These are phyloP conservation scores for Lentinus tigrinus DNA, from an alignment of 768 basidiomycete species.

Conservation along the genomic window DNA sequence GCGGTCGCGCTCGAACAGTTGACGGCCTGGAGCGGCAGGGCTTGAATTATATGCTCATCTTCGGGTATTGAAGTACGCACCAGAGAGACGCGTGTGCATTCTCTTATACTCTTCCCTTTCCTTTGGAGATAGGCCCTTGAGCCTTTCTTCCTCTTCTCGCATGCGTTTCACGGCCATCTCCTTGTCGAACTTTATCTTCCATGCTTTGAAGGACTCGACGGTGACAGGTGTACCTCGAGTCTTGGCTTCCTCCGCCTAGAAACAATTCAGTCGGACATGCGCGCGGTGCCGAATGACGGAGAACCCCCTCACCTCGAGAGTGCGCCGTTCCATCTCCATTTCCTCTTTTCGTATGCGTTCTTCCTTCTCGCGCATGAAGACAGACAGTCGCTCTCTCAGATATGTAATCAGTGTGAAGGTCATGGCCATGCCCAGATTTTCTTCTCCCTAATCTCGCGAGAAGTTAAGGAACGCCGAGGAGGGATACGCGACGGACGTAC, in stretches of 20 bases:
- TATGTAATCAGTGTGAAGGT: constrained; percentile 91
- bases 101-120: constrained; percentile 85
- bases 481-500: constrained; percentile 37
- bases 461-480: too few relatives aligned
- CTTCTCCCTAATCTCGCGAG: constrained; percentile 55
- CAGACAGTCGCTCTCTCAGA: constrained; percentile 73
- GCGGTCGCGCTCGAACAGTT: constrained; percentile 85
- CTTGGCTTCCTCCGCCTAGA: constrained; percentile 81
- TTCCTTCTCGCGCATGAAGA: constrained; percentile 57
- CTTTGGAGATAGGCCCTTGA: constrained; percentile 69
- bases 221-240: constrained; percentile 94
- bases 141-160: constrained; percentile 75
- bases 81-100: constrained; percentile 58
- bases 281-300: not conserved
- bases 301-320: constrained; percentile 60
- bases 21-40: constrained; percentile 62
- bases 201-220: constrained; percentile 70
- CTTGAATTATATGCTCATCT: not conserved
- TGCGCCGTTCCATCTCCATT: constrained; percentile 68
- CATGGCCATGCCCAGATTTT: constrained; percentile 96
- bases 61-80: constrained; percentile 43
- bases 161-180: constrained; percentile 58
- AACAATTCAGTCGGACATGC: not conserved
- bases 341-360: constrained; percentile 60
- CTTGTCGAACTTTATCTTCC: constrained; percentile 79